Evolutionary conservation across 2,329 filamentous ascomycete genomes (phyloP).

Genomic region (Aspergillus novoparasiticus): DNA sequence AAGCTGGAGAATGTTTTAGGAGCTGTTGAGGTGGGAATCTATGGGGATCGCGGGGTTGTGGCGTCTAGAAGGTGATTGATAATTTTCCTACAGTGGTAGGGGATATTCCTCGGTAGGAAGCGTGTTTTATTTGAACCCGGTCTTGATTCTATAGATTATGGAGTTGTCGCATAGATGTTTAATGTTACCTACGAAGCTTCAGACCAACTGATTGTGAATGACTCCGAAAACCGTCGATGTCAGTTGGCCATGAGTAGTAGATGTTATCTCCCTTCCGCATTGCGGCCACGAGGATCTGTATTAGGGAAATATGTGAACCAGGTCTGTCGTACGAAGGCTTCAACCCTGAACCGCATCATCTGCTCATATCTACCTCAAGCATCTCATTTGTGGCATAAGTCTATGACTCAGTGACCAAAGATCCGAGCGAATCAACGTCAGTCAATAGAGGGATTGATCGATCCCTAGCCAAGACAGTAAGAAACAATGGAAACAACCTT

Average conservation of each 20-base stretch:
- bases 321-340: no score
- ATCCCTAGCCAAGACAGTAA: no score
- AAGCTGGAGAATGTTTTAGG: conserved; percentile 47
- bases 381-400: no score
- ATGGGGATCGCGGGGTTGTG: conserved; percentile 25
- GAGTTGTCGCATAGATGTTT: neutral
- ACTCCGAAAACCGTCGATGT: neutral
- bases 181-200: neutral
- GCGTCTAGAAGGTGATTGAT: neutral
- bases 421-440: no score
- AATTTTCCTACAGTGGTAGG: neutral
- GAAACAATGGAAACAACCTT: no score
- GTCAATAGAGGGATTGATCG: no score
- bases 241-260: neutral
- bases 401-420: no score
- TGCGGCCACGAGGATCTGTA: no score
- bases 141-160: neutral
- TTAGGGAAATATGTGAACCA: neutral
- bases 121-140: neutral
- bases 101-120: neutral
- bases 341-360: no score
- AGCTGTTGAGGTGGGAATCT: conserved; percentile 41
- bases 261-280: neutral
- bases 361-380: no score
- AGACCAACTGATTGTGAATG: neutral